Conservation (phyloP, 1,284 basidiomycete species). For the Sporisorium graminicola region DNA sequence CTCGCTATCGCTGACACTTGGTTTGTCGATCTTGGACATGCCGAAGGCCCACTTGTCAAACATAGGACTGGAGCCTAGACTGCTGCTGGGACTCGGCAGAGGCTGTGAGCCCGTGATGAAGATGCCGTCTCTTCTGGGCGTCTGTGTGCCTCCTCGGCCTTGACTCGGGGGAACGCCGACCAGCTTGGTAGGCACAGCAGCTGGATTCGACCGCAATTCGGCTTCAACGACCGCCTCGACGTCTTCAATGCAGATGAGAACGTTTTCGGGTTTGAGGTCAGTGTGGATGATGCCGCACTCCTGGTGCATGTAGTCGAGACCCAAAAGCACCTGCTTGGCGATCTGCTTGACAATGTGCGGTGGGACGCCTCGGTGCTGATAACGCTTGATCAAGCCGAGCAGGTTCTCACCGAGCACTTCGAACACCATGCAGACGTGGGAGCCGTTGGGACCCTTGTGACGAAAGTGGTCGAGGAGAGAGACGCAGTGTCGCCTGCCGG, state of each 20-base stretch:
- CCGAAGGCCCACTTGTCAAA: slow-evolving; percentile 91
- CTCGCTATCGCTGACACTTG: slow-evolving; percentile 52
- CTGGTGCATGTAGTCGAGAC: slow-evolving; percentile 96
- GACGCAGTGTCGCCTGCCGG: slow-evolving; percentile 76
- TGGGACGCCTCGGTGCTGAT: slow-evolving; percentile 95
- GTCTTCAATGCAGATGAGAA: slow-evolving; percentile 95
- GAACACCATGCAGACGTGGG: slow-evolving; percentile 99
- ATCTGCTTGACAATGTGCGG: slow-evolving; percentile 95
- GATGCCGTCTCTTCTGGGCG: slow-evolving; percentile 85
- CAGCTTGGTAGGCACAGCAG: slow-evolving; percentile 79
- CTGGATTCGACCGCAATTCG: slow-evolving; percentile 78
- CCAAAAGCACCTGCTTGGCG: slow-evolving; percentile 93
- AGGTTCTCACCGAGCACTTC: slow-evolving; percentile 98
- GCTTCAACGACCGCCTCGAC: slow-evolving; percentile 92
- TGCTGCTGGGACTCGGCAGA: slow-evolving; percentile 82
- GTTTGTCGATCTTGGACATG: slow-evolving; percentile 78
- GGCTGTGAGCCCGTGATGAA: slow-evolving; percentile 96
- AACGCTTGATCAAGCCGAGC: slow-evolving; percentile 95
- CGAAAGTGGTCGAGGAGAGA: slow-evolving; percentile 96
- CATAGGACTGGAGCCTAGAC: slow-evolving; percentile 81
- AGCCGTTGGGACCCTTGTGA: slow-evolving; percentile 95
- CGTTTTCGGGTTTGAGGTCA: slow-evolving; percentile 98
- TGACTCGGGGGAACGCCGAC: slow-evolving; percentile 95
- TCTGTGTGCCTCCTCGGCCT: slow-evolving; percentile 96
- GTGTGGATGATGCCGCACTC: slow-evolving; percentile 87